Evolutionary conservation across 139 green algal genomes (phyloP).

Genomic region (Nannochloris sp.): DNA sequence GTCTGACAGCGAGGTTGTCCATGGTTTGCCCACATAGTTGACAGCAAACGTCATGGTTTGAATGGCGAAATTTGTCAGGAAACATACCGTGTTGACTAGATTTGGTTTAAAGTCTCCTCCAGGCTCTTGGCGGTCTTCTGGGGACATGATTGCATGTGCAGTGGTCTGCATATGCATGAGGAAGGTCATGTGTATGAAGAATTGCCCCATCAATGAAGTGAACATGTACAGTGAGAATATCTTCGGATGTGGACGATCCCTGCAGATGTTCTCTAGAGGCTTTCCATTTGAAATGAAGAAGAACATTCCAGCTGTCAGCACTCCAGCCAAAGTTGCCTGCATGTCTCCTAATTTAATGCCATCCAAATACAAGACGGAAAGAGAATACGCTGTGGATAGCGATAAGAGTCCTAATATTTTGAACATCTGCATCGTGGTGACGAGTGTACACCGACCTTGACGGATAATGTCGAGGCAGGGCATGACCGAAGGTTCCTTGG

Average conservation of each 20-base stretch:
- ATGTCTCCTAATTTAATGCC: conserved; percentile 81
- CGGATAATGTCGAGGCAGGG: conserved; percentile 83
- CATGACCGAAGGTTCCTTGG: conserved; percentile 59
- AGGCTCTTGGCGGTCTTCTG: conserved; percentile 58
- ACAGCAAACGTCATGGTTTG: conserved; percentile 87
- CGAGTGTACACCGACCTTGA: conserved; percentile 84
- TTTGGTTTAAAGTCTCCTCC: conserved; percentile 90
- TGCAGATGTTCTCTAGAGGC: conserved; percentile 64
- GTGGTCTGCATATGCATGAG: conserved; percentile 65
- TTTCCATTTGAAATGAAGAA: conserved; percentile 90
- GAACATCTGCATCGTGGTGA: conserved; percentile 97
- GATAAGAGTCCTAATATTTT: conserved; percentile 98
- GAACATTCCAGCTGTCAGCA: conserved; percentile 85
- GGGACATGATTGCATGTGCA: conserved; percentile 40
- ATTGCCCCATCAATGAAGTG: conserved; percentile 85
- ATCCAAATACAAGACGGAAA: conserved; percentile 89
- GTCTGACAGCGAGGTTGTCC: conserved; percentile 68
- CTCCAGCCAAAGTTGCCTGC: conserved; percentile 71
- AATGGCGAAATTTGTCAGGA: conserved; percentile 79
- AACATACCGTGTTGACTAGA: conserved; percentile 95
- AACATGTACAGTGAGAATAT: conserved; percentile 95
- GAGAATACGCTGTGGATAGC: conserved; percentile 83
- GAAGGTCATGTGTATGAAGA: conserved; percentile 68
- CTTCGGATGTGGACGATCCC: conserved; percentile 74
- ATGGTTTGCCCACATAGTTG: conserved; percentile 92